phyloP scores from a whole-genome alignment of 192 early-diverging fungal species.

The Radiomyces spectabilis region DNA sequence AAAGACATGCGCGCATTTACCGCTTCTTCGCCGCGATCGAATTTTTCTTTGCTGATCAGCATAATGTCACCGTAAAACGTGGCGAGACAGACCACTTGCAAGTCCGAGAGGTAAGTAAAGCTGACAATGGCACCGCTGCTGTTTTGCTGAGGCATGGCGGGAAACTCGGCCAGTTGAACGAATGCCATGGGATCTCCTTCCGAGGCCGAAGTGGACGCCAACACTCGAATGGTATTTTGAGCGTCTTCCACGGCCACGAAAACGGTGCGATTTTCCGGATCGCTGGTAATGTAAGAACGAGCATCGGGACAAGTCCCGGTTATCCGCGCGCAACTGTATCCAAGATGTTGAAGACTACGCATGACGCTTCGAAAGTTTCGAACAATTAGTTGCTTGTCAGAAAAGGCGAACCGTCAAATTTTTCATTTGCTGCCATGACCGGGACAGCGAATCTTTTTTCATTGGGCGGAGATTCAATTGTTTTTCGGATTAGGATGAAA shows the following conservation, averaged over 20 bases:
- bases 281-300: constrained; percentile 25
- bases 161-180: constrained; percentile 27
- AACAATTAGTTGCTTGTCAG: too few relatives aligned
- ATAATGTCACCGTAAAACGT: constrained; percentile 51
- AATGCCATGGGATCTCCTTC: constrained; percentile 17
- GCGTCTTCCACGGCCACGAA: constrained; percentile 41
- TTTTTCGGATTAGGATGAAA: too few relatives aligned
- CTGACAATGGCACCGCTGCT: constrained; percentile 31
- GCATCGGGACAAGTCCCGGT: background rate
- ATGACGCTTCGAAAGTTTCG: too few relatives aligned
- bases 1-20: constrained; percentile 17
- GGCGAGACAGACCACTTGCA: constrained; percentile 44
- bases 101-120: constrained; percentile 45
- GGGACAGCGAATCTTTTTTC: too few relatives aligned
- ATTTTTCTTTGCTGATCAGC: constrained; percentile 31
- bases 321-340: constrained; percentile 5
- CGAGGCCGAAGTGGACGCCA: constrained; percentile 1
- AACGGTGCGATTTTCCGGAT: constrained; percentile 43
- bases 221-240: constrained; percentile 22
- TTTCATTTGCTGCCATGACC: too few relatives aligned
- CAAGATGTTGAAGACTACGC: constrained; percentile 29
- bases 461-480: too few relatives aligned
- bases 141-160: constrained; percentile 20
- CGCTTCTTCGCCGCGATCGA: constrained; percentile 29
- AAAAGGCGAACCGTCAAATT: too few relatives aligned